Evolutionary conservation across 768 basidiomycete species (phyloP).

Genomic region (Imleria badia): DNA sequence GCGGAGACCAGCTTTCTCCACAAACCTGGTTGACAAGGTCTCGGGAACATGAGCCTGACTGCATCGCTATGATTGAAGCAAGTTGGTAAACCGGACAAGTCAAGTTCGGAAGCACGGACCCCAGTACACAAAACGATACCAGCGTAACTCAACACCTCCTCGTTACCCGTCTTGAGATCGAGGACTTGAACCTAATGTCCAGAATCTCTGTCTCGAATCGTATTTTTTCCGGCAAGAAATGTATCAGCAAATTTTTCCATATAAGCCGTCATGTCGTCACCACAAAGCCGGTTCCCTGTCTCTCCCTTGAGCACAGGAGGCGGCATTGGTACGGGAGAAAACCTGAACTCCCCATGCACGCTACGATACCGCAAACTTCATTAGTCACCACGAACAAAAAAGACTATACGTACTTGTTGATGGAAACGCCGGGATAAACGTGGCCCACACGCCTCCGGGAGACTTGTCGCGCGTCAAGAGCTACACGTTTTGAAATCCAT

Average conservation of each 20-base stretch:
- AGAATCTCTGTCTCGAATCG: slow-evolving; percentile 47
- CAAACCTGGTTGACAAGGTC: slow-evolving; percentile 37
- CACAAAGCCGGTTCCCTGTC: slow-evolving; percentile 43
- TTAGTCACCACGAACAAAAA: not conserved
- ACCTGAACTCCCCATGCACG: slow-evolving; percentile 65
- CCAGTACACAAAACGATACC: slow-evolving; percentile 60
- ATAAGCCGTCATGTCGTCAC: slow-evolving; percentile 54
- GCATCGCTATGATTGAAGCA: slow-evolving; percentile 46
- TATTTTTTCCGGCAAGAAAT: slow-evolving; percentile 46
- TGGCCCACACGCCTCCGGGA: slow-evolving; percentile 60
- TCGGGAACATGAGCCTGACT: slow-evolving; percentile 48
- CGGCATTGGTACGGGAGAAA: slow-evolving; percentile 57
- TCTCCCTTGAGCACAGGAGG: slow-evolving; percentile 33
- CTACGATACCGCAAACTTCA: slow-evolving; percentile 29
- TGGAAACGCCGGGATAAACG: slow-evolving; percentile 53
- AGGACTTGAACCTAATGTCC: slow-evolving; percentile 44
- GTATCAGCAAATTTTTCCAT: slow-evolving; percentile 51
- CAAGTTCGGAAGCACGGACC: slow-evolving; percentile 29
- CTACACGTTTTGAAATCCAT: slow-evolving; percentile 56
- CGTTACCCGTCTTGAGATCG: slow-evolving; percentile 18
- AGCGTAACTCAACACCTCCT: slow-evolving; percentile 42
- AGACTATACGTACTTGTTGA: slow-evolving; percentile 54
- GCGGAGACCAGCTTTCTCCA: slow-evolving; percentile 38
- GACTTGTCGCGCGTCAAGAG: slow-evolving; percentile 54
- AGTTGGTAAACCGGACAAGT: not conserved